Conservation (phyloP, 306 rosid species). For the Quillaja saponaria region DNA sequence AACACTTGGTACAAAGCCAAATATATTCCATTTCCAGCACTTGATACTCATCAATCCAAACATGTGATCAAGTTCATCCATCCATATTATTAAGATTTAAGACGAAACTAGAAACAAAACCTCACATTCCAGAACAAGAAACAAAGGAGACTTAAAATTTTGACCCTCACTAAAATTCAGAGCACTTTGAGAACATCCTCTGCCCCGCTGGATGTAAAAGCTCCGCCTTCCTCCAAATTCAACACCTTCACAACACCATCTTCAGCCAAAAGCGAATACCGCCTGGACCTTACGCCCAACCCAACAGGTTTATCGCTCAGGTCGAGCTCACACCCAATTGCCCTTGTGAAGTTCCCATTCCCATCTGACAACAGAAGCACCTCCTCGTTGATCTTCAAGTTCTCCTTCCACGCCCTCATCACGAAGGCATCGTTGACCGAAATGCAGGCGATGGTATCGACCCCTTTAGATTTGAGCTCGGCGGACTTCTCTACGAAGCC, state of each 20-base stretch:
- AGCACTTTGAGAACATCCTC: conserved; percentile 75
- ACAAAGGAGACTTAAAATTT: neutral
- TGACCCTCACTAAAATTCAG: conserved; percentile 24
- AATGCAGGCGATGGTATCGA: conserved; percentile 85
- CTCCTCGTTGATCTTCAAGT: conserved; percentile 66
- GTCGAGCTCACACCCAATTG: conserved; percentile 81
- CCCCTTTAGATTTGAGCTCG: conserved; percentile 73
- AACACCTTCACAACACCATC: conserved; percentile 88
- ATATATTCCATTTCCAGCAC: neutral
- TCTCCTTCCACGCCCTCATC: conserved; percentile 88
- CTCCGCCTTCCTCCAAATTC: conserved; percentile 99
- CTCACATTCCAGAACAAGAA: neutral
- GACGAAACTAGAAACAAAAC: neutral
- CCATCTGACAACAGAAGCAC: conserved; percentile 78
- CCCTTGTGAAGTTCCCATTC: conserved; percentile 75
- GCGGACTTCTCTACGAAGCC: conserved; percentile 81
- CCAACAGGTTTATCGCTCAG: conserved; percentile 94
- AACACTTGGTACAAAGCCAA: conserved; percentile 16
- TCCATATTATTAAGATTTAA: conserved; percentile 12
- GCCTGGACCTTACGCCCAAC: conserved; percentile 82
- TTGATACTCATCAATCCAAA: too few species aligned
- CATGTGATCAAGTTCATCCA: neutral
- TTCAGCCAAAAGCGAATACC: conserved; percentile 81
- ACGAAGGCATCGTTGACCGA: conserved; percentile 93
- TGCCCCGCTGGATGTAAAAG: conserved; percentile 82